Evolutionary conservation across 1,139 yeast genomes (phyloP).

Genomic region (Sporopachydermia cereana): DNA sequence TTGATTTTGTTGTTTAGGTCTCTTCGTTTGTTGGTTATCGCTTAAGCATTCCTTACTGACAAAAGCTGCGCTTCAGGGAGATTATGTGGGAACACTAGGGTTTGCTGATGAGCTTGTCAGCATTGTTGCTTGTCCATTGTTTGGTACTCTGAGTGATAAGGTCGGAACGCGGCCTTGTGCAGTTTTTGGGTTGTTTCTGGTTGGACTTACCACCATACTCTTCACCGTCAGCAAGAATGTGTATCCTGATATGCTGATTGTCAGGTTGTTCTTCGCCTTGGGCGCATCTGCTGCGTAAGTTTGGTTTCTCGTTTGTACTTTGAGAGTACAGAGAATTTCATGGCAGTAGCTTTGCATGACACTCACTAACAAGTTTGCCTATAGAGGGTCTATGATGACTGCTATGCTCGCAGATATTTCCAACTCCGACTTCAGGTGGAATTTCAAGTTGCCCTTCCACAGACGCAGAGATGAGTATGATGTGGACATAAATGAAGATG

Average conservation of each 20-base stretch:
- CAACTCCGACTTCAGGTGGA: conserved; percentile 28
- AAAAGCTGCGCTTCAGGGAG: conserved; percentile 25
- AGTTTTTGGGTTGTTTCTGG: conserved; percentile 34
- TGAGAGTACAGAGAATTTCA: conserved; percentile 29
- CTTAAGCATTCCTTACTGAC: neutral
- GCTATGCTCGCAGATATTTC: conserved; percentile 44
- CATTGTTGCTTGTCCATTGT: conserved; percentile 44
- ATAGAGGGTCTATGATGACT: conserved; percentile 32
- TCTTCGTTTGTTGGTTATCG: neutral
- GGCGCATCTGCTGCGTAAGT: conserved; percentile 37
- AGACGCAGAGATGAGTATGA: conserved; percentile 9
- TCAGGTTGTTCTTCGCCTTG: conserved; percentile 45
- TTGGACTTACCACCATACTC: conserved; percentile 37
- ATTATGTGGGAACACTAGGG: conserved; percentile 48
- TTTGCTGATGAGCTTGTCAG: conserved; percentile 50
- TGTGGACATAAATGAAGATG: conserved; percentile 10
- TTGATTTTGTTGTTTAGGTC: neutral
- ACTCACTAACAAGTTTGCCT: too few relatives aligned
- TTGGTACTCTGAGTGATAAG: conserved; percentile 55
- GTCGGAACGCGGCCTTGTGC: conserved; percentile 44
- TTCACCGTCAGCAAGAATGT: conserved; percentile 35
- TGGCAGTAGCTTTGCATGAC: neutral
- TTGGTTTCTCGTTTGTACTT: conserved; percentile 28
- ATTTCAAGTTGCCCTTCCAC: conserved; percentile 9
- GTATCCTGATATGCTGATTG: conserved; percentile 39